Percentiles rank a stretch among this genome's conserved stretches.
Evolutionary conservation across 257 asterid genomes (phyloP).

Genomic region (Solanum pennellii): DNA sequence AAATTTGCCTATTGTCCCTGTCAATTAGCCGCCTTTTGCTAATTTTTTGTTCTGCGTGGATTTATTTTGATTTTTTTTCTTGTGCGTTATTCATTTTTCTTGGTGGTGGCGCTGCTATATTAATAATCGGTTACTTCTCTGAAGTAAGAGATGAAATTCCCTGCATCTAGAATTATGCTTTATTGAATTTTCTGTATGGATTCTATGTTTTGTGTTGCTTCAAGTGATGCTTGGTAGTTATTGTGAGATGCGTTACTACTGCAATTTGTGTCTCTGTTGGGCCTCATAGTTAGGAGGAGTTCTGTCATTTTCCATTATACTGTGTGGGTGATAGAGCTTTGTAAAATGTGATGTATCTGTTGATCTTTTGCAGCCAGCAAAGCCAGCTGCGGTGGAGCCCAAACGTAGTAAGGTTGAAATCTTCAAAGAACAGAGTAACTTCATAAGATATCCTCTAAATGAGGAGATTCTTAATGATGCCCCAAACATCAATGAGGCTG

Average conservation of each 20-base stretch:
- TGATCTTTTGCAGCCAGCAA: slow-evolving; percentile 45
- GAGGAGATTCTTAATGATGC: slow-evolving; percentile 80
- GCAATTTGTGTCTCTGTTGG: background rate
- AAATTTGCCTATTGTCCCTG: background rate
- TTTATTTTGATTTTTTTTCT: no score
- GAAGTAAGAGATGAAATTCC: background rate
- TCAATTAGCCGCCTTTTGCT: background rate
- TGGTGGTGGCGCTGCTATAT: background rate
- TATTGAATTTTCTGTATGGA: background rate
- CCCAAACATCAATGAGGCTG: slow-evolving; percentile 75
- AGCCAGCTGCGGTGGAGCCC: slow-evolving; percentile 52
- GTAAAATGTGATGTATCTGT: background rate
- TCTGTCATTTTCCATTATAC: background rate
- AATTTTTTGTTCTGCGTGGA: background rate
- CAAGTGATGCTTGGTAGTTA: background rate
- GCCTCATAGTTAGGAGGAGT: background rate
- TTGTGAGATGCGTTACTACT: background rate
- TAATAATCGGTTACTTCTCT: background rate
- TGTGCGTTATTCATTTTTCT: background rate
- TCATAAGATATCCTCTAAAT: slow-evolving; percentile 85
- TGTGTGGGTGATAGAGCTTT: background rate
- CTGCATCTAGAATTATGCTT: background rate
- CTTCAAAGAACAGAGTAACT: slow-evolving; percentile 82
- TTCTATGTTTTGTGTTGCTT: background rate
- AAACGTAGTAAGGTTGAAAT: slow-evolving; percentile 96